Percentiles rank a stretch among this genome's conserved stretches.
phyloP scores from a whole-genome alignment of 495 filamentous ascomycete species.

The Penicillium samsonianum region DNA sequence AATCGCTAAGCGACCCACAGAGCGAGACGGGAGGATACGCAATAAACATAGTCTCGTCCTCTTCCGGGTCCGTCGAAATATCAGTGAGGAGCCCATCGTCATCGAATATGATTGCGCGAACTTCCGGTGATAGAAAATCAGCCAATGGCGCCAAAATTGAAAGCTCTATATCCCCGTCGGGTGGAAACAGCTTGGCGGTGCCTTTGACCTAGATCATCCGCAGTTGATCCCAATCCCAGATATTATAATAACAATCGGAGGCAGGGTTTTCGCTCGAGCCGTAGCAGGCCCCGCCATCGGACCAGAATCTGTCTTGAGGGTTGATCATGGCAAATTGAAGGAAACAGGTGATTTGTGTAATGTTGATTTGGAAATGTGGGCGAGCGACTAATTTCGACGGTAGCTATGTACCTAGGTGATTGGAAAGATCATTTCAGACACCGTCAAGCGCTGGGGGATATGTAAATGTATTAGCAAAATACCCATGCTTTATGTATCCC shows the following conservation, averaged over 20 bases:
- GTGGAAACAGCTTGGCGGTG: slow-evolving; percentile 26
- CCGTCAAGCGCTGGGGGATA: too few species aligned
- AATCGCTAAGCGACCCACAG: slow-evolving; percentile 17
- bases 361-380: neutral
- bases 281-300: slow-evolving; percentile 22
- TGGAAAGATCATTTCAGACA: too few species aligned
- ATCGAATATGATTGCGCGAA: slow-evolving; percentile 25
- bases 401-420: too few species aligned
- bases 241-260: slow-evolving; percentile 21
- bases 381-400: too few species aligned
- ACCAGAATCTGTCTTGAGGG: slow-evolving; percentile 19
- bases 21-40: slow-evolving; percentile 22
- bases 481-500: neutral
- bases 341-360: neutral
- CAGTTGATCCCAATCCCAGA: slow-evolving; percentile 29
- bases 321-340: slow-evolving; percentile 10
- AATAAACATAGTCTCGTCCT: slow-evolving; percentile 23
- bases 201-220: slow-evolving; percentile 29
- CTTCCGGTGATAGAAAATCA: slow-evolving; percentile 21
- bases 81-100: slow-evolving; percentile 24
- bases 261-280: slow-evolving; percentile 16
- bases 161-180: slow-evolving; percentile 20
- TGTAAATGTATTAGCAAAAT: too few species aligned
- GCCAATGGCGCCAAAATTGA: slow-evolving; percentile 18
- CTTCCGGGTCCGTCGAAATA: slow-evolving; percentile 25